Base-by-base conservation (phyloP, 768 basidiomycete species). In the Clitopilus passeckerianus region DNA sequence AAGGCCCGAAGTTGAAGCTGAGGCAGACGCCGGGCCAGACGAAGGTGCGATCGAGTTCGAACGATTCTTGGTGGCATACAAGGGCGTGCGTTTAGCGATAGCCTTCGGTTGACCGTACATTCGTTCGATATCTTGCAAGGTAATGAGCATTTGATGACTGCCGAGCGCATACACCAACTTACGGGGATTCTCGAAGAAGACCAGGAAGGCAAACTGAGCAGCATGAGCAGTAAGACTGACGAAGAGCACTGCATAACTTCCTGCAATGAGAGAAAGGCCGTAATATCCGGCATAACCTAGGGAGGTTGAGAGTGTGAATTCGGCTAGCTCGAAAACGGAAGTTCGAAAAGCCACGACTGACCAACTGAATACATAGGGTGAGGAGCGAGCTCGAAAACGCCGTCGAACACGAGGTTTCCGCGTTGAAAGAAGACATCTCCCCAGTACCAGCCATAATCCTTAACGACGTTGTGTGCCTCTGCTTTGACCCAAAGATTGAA, bases 401-500 rank as follows among this genome's bases (percentile, higher is more conserved):
- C 97, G 70, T 99, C 96, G 67, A 99, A 99, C 1, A 98, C 89
- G 14, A 98, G 80, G 44, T 90, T 87, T 44, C 92, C 92, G n/a
- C 91, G 87, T 71, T 93, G 91, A 77, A 94, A 93, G 75, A 94
- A 94, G 59, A 87, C 87, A 64, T 94, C 92, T 9, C 92, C 95
- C 93, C 93, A 94, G 71, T 95, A 98, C 95, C 94, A 98, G 15
- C 95, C 95, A 64, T 96, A 98, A 68, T 98, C 96, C 66, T 97
- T 98, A 61, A 98, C 95, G 54, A 98, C 93, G 57, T 93, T 84
- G 71, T 99, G 97, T 0, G 97, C 97, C 68, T 98, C 96, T 1
- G 90, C 91, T 71, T 99, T 99, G 62, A 99, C 94, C 95, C 95
- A 98, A 34, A 98, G 81, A 71, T 99, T 98, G 80, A 98, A 98